phyloP scores from a whole-genome alignment of 768 basidiomycete species.

The Grammothele lineata region DNA sequence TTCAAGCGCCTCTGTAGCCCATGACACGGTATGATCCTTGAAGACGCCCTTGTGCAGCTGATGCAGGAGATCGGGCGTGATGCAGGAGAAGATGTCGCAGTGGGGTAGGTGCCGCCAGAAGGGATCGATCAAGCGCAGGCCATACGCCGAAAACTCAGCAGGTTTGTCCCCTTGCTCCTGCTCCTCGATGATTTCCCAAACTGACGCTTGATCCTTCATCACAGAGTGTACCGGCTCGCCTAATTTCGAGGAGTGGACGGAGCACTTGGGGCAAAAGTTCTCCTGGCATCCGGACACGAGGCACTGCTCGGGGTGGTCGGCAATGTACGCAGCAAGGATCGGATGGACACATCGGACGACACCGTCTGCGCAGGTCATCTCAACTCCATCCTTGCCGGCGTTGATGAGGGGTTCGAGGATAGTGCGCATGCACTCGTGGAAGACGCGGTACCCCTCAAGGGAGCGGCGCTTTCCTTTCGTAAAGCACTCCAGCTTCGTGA shows the following conservation, averaged over 20 bases:
- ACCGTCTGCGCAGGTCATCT: slow-evolving; percentile 36
- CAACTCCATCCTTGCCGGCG: slow-evolving; percentile 29
- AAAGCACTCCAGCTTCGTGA: slow-evolving; percentile 19
- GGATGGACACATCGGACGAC: slow-evolving; percentile 28
- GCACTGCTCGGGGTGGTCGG: slow-evolving; percentile 44
- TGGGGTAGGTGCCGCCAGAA: slow-evolving; percentile 39
- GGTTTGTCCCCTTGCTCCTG: not conserved
- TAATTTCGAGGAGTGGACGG: slow-evolving; percentile 18
- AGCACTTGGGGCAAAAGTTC: slow-evolving; percentile 27
- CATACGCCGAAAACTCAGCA: slow-evolving; percentile 7
- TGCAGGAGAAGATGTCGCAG: slow-evolving; percentile 31
- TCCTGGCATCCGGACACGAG: slow-evolving; percentile 27
- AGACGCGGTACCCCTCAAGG: slow-evolving; percentile 26
- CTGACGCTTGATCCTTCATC: slow-evolving; percentile 4
- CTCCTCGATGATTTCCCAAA: not conserved
- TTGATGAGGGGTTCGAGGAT: slow-evolving; percentile 30
- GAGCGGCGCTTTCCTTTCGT: slow-evolving; percentile 5
- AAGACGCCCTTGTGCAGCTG: slow-evolving; percentile 44
- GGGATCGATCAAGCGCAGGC: slow-evolving; percentile 23
- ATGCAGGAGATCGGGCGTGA: slow-evolving; percentile 40
- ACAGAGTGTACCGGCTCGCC: slow-evolving; percentile 12
- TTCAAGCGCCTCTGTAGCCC: slow-evolving; percentile 22
- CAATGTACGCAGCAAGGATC: slow-evolving; percentile 36
- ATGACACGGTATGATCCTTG: slow-evolving; percentile 39
- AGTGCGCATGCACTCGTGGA: slow-evolving; percentile 33